These are phyloP conservation scores for Fusarium brachygibbosum DNA, from an alignment of 2,329 filamentous ascomycete species.

Conservation along the genomic window DNA sequence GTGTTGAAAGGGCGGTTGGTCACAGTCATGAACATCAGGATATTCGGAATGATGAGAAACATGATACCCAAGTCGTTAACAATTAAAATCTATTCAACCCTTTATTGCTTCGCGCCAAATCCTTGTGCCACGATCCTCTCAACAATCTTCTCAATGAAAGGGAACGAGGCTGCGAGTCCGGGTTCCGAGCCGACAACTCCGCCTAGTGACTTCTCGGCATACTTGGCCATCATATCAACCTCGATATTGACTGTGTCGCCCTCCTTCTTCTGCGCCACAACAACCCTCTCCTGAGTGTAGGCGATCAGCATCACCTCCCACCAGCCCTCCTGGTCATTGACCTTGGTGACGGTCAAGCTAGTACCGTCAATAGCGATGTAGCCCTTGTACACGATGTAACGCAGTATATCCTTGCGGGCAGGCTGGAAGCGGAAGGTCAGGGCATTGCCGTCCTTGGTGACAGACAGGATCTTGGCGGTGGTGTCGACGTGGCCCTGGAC, in stretches of 20 bases:
- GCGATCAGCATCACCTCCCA: constrained; percentile 98
- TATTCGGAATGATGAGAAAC: constrained; percentile 18
- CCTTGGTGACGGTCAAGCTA: constrained; percentile 90
- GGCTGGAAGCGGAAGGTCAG: constrained; percentile 88
- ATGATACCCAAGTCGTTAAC: constrained; percentile 44
- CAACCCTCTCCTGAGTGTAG: constrained; percentile 94
- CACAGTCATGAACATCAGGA: background rate
- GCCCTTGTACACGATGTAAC: constrained; percentile 96
- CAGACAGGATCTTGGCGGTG: constrained; percentile 78
- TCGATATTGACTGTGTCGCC: constrained; percentile 92
- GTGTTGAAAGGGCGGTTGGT: background rate
- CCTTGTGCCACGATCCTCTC: constrained; percentile 79
- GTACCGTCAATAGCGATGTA: constrained; percentile 95
- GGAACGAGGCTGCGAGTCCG: constrained; percentile 62
- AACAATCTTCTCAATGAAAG: constrained; percentile 78
- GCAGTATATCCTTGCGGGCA: constrained; percentile 75
- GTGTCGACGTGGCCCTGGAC: constrained; percentile 98
- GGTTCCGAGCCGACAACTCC: constrained; percentile 73
- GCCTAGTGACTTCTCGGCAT: constrained; percentile 88
- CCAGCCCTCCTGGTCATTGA: constrained; percentile 82
- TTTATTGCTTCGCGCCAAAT: constrained; percentile 48
- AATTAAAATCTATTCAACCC: constrained; percentile 20
- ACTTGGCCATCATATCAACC: constrained; percentile 89
- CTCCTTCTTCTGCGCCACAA: constrained; percentile 80
- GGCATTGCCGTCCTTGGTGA: constrained; percentile 88